phyloP scores from a whole-genome alignment of 306 rosid species.

The Cajanus cajan region DNA sequence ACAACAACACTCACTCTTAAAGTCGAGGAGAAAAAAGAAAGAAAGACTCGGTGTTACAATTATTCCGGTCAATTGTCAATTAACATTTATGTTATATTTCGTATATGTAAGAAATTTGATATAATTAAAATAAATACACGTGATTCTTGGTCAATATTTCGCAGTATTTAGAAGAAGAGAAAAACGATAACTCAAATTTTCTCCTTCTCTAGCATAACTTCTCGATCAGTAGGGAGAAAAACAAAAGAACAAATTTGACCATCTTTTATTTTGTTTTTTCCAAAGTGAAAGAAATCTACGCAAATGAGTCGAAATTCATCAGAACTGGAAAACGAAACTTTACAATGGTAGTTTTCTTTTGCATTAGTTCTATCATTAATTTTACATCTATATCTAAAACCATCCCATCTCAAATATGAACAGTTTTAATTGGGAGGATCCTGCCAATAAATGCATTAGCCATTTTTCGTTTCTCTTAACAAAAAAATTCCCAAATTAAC shows the following conservation, averaged over 20 bases:
- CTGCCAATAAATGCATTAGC: constrained; percentile 2
- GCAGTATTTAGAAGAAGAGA: not conserved
- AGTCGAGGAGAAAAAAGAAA: no score
- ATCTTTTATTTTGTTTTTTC: not conserved
- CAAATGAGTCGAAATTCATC: not conserved
- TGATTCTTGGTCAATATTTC: not conserved
- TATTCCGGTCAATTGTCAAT: no score
- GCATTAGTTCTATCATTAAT: not conserved
- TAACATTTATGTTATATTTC: not conserved
- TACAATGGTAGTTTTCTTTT: not conserved
- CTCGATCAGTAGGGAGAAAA: no score
- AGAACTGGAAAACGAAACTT: not conserved
- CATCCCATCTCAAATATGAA: not conserved
- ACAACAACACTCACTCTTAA: no score
- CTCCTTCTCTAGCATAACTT: no score
- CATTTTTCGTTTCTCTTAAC: not conserved
- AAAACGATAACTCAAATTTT: not conserved
- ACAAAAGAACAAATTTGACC: not conserved
- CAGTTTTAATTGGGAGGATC: not conserved
- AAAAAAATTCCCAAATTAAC: not conserved
- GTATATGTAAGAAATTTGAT: not conserved
- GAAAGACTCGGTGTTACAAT: no score
- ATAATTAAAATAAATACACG: not conserved
- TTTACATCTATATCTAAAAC: not conserved
- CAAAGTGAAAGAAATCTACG: no score